Percentiles rank a stretch among this genome's conserved stretches.
Evolutionary conservation across 2,329 filamentous ascomycete genomes (phyloP).

Genomic region (Botrytis squamosa): DNA sequence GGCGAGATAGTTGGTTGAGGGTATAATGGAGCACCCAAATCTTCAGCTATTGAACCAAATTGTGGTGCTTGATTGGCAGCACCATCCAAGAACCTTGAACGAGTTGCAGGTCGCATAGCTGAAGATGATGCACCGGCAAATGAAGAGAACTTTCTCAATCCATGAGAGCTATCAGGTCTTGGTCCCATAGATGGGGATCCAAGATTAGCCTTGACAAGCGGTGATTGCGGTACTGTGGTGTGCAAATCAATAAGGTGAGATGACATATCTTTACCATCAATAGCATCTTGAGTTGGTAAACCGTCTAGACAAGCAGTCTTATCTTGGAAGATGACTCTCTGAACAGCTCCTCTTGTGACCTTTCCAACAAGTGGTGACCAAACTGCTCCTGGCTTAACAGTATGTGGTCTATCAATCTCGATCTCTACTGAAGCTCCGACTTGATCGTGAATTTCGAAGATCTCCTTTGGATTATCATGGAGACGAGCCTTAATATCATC

Average conservation of each 20-base stretch:
- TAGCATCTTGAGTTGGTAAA: conserved; percentile 54
- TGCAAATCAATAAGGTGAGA: conserved; percentile 51
- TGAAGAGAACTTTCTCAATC: conserved; percentile 40
- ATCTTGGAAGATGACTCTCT: conserved; percentile 73
- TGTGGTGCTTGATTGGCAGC: conserved; percentile 35
- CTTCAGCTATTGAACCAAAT: conserved; percentile 44
- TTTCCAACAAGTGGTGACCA: conserved; percentile 75
- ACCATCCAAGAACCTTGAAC: conserved; percentile 42
- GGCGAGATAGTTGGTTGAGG: conserved; percentile 54
- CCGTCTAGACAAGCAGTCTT: conserved; percentile 75
- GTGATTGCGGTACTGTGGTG: conserved; percentile 51
- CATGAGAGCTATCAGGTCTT: conserved; percentile 41
- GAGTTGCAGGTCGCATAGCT: conserved; percentile 40
- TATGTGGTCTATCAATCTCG: conserved; percentile 71
- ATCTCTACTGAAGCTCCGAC: conserved; percentile 70
- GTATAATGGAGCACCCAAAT: conserved; percentile 48
- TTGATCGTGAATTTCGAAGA: conserved; percentile 81
- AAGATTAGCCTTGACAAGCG: conserved; percentile 51
- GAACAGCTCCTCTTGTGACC: conserved; percentile 66
- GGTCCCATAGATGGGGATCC: conserved; percentile 34
- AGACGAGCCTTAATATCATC: conserved; percentile 70
- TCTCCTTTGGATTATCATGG: conserved; percentile 76
- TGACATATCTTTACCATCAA: conserved; percentile 74
- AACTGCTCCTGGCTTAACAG: conserved; percentile 49
- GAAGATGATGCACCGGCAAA: conserved; percentile 34